These are phyloP conservation scores for Clitocybe nebularis DNA, from an alignment of 1,284 basidiomycete genomes.

Conservation along the genomic window DNA sequence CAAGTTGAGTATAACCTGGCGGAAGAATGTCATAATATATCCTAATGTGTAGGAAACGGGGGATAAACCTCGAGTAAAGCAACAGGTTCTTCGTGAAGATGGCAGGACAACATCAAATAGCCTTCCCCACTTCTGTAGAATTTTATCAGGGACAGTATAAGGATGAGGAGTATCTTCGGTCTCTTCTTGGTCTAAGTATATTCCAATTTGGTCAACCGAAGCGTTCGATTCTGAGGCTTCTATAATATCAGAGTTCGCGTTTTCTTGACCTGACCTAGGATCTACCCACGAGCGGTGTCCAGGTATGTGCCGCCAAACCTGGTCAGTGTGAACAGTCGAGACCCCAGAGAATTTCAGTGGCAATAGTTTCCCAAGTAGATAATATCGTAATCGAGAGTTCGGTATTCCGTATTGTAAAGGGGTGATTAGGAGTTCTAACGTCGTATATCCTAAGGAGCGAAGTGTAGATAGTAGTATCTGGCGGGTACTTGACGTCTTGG, in stretches of 20 bases:
- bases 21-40: constrained; percentile 1
- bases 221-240: constrained; percentile 2
- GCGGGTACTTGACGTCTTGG: constrained; percentile 61
- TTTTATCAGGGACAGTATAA: constrained; percentile 50
- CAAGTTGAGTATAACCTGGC: constrained; percentile 69
- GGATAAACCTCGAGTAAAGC: constrained; percentile 67
- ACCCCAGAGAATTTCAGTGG: constrained; percentile 33
- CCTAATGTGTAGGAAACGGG: not conserved
- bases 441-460: constrained; percentile 49
- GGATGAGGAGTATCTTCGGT: constrained; percentile 15
- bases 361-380: constrained; percentile 59
- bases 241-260: constrained; percentile 6
- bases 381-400: constrained; percentile 75
- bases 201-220: constrained; percentile 29
- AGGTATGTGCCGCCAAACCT: constrained; percentile 50
- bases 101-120: constrained; percentile 75
- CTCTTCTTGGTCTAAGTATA: constrained; percentile 46
- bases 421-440: constrained; percentile 60
- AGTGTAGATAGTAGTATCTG: constrained; percentile 47
- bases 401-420: constrained; percentile 75
- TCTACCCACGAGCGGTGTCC: constrained; percentile 43
- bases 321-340: constrained; percentile 13
- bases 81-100: constrained; percentile 59
- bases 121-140: constrained; percentile 71
- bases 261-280: constrained; percentile 20